Conservation (phyloP, 495 filamentous ascomycete genomes). For the Lophium mytilinum region DNA sequence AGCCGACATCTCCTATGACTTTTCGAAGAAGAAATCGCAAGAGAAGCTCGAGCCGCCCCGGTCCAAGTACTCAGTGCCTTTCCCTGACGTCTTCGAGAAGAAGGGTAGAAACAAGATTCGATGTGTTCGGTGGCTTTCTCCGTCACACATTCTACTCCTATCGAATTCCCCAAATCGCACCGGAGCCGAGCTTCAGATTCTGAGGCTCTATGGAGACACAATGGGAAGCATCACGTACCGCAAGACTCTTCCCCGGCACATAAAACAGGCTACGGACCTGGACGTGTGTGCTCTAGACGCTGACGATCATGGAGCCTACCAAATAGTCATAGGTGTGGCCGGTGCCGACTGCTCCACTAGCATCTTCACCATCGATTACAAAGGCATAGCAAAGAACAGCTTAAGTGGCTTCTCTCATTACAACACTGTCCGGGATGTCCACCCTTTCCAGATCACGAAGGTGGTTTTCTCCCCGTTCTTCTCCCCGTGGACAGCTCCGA, state of each 20-base stretch:
- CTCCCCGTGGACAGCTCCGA: conserved; percentile 40
- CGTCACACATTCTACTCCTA: conserved; percentile 35
- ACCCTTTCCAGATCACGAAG: conserved; percentile 78
- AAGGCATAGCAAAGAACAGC: conserved; percentile 40
- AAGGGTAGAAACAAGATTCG: conserved; percentile 30
- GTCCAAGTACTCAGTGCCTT: conserved; percentile 54
- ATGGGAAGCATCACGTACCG: conserved; percentile 37
- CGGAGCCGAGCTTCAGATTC: conserved; percentile 64
- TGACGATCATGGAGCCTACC: conserved; percentile 45
- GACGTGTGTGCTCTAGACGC: conserved; percentile 58
- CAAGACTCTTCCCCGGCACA: conserved; percentile 46
- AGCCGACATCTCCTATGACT: conserved; percentile 42
- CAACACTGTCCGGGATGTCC: conserved; percentile 60
- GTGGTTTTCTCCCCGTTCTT: conserved; percentile 68
- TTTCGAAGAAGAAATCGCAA: conserved; percentile 37
- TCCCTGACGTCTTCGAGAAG: conserved; percentile 36
- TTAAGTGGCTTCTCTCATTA: conserved; percentile 52
- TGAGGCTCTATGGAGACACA: conserved; percentile 40
- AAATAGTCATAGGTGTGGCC: conserved; percentile 73
- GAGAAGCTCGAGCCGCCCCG: conserved; percentile 47
- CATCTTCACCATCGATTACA: conserved; percentile 57
- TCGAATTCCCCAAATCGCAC: conserved; percentile 42
- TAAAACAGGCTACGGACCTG: conserved; percentile 63
- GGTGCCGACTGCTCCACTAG: conserved; percentile 62
- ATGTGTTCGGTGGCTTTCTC: conserved; percentile 58